Evolutionary conservation across 2,329 filamentous ascomycete species (phyloP), one percentile per base, ranked within the genome.

Genomic region (Aspergillus transmontanensis): DNA sequence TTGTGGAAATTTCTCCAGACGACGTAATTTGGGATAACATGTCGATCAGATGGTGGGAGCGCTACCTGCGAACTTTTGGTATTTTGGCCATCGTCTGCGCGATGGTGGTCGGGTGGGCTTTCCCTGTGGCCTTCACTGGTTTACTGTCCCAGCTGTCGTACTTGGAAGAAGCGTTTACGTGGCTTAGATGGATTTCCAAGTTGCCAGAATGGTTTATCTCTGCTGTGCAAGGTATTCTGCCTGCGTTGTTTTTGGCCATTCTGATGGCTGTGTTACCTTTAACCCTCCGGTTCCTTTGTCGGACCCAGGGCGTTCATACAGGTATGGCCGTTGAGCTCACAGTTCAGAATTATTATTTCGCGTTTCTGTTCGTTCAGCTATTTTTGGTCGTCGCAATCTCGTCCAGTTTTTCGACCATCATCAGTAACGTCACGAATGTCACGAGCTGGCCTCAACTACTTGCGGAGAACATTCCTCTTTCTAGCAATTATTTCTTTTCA

Each of bases 11-110:
- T 54, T 93, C 93, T 7, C 95, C 95, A 0, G 89, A 90, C 50
- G 94, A 98, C 74, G 93, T 99, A 10, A 85, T 96, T 46, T 99
- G 95, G 95, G 92, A 96, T 68, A 99, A 99, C 74, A 94, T 99
- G 89, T 94, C 93, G 0, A 90, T 97, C 70, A 88, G 86, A 60
- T 98, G 95, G 94, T 98, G 94, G 93, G 89, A 94, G 66, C 86
- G 90, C 61, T 97, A 94, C 84, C 72, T 93, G 34, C 87, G 93
- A 32, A 89, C 88, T 2, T 85, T 82, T 41, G 75, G 90, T 10
- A 89, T 94, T 12, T 80, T 92, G 34, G 78, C 81, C 9, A 70
- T 90, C 28, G 89, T 96, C 9, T 76, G 84, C 41, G 91, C 84
- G 6, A 93, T 98, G 85, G 86, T 96, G 57, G 83, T 97, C 67